Percentiles rank a stretch among this genome's conserved stretches.
Evolutionary conservation across 2,329 filamentous ascomycete species (phyloP).

Genomic region (Kalmusia sp.): DNA sequence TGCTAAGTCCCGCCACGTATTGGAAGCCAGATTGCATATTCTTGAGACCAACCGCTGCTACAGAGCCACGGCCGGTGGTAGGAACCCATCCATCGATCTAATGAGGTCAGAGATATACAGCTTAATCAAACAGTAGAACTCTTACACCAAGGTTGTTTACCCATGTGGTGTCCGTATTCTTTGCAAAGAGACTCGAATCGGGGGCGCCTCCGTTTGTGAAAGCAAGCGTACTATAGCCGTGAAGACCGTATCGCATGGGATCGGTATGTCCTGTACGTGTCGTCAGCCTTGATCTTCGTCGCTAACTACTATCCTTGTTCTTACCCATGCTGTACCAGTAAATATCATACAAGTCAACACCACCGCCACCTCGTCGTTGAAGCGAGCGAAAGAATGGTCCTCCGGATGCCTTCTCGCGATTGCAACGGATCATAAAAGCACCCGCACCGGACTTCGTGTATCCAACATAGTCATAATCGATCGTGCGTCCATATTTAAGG

Average conservation of each 20-base stretch:
- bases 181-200: slow-evolving; percentile 36
- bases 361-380: slow-evolving; percentile 43
- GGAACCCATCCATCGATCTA: slow-evolving; percentile 32
- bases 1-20: slow-evolving; percentile 49
- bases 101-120: too few relatives aligned
- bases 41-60: slow-evolving; percentile 33
- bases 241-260: slow-evolving; percentile 50
- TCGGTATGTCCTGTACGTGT: slow-evolving; percentile 43
- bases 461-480: slow-evolving; percentile 50
- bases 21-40: slow-evolving; percentile 50
- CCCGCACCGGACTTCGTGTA: slow-evolving; percentile 46
- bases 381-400: slow-evolving; percentile 50
- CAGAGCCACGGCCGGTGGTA: slow-evolving; percentile 21
- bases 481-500: slow-evolving; percentile 47
- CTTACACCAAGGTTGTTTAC: slow-evolving; percentile 29
- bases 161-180: slow-evolving; percentile 30
- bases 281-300: too few relatives aligned
- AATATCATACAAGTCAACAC: slow-evolving; percentile 54
- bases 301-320: background rate
- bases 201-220: slow-evolving; percentile 49
- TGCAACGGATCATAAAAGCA: slow-evolving; percentile 49
- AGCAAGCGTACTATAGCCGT: slow-evolving; percentile 49
- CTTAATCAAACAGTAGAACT: too few relatives aligned
- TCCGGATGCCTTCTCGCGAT: slow-evolving; percentile 52
- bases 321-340: slow-evolving; percentile 54